Evolutionary conservation across 495 filamentous ascomycete genomes (phyloP), one percentile per base, ranked within the genome.

Genomic region (Physcia stellaris): DNA sequence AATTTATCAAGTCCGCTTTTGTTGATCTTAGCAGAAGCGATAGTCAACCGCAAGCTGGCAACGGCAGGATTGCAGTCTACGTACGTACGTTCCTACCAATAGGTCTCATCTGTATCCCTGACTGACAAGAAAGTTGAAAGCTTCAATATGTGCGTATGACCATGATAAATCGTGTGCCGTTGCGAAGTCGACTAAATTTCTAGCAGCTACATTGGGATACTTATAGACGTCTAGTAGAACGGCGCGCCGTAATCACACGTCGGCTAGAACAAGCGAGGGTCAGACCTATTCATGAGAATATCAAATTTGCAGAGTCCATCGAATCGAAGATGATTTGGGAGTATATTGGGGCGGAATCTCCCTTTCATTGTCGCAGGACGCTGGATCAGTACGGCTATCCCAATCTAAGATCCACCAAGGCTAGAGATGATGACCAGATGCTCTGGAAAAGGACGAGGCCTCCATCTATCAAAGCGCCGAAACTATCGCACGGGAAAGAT

Each of bases 401-500:
- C 1, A 70, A 74, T 33, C 59, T 79, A 1, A 56, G 62, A 16
- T 73, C 75, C n/a, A 77, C 75, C 0, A 56, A 71, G 23, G 65
- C 71, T 0, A 58, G 73, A 23, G 75, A 80, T 28, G 72, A 77
- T 34, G 75, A 80, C 26, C 75, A 80, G 49, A 78, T 79, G 70
- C 54, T 79, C 4, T 80, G 75, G 57, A 79, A 79, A 42, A 63
- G 74, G 0, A 79, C 75, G 1, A 72, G 70, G 45, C 57, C 65
- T 41, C n/a, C n/a, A n/a, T n/a, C n/a, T n/a, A n/a, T n/a, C n/a
- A n/a, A n/a, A n/a, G n/a, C n/a, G n/a, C n/a, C n/a, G n/a, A n/a
- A n/a, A n/a, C n/a, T n/a, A n/a, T n/a, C n/a, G n/a, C n/a, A n/a
- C n/a, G n/a, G n/a, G n/a, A n/a, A n/a, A n/a, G n/a, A n/a, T n/a